phyloP scores from a whole-genome alignment of 2,329 filamentous ascomycete species.

The Aspergillus fructus region DNA sequence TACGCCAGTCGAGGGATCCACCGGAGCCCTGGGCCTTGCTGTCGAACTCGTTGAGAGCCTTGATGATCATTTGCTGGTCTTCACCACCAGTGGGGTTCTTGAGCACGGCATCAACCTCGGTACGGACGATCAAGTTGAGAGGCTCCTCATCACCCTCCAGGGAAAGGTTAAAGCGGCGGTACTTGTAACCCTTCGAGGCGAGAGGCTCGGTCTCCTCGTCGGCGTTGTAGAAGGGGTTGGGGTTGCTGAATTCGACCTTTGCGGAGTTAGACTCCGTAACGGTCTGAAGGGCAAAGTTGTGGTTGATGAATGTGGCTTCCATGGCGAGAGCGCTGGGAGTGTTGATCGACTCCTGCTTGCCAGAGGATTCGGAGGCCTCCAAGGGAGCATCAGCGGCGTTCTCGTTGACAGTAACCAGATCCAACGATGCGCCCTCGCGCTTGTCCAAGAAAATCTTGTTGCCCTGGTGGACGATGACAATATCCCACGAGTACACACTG shows the following conservation, averaged over 20 bases:
- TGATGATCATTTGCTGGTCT: slow-evolving; percentile 87
- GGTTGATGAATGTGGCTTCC: slow-evolving; percentile 99
- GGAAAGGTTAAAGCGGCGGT: slow-evolving; percentile 93
- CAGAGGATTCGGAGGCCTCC: slow-evolving; percentile 70
- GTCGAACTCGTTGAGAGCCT: slow-evolving; percentile 98
- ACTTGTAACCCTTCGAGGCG: slow-evolving; percentile 97
- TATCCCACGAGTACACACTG: slow-evolving; percentile 97
- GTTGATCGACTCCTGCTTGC: slow-evolving; percentile 90
- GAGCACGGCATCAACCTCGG: slow-evolving; percentile 91
- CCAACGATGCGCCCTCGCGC: slow-evolving; percentile 88
- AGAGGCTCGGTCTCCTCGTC: slow-evolving; percentile 89
- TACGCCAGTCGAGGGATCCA: slow-evolving; percentile 93
- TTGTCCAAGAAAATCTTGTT: slow-evolving; percentile 99
- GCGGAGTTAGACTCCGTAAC: slow-evolving; percentile 75
- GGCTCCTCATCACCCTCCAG: slow-evolving; percentile 89
- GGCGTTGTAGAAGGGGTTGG: slow-evolving; percentile 97
- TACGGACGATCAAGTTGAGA: slow-evolving; percentile 87
- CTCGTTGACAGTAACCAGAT: slow-evolving; percentile 99
- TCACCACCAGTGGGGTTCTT: slow-evolving; percentile 93
- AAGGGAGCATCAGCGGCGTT: slow-evolving; percentile 94
- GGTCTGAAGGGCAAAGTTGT: slow-evolving; percentile 97
- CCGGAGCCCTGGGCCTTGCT: slow-evolving; percentile 95
- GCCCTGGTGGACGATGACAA: slow-evolving; percentile 87
- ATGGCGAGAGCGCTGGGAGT: slow-evolving; percentile 88
- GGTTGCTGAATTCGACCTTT: slow-evolving; percentile 80